Conservation (phyloP, 1,284 basidiomycete species). For the Puccinia coronata region DNA sequence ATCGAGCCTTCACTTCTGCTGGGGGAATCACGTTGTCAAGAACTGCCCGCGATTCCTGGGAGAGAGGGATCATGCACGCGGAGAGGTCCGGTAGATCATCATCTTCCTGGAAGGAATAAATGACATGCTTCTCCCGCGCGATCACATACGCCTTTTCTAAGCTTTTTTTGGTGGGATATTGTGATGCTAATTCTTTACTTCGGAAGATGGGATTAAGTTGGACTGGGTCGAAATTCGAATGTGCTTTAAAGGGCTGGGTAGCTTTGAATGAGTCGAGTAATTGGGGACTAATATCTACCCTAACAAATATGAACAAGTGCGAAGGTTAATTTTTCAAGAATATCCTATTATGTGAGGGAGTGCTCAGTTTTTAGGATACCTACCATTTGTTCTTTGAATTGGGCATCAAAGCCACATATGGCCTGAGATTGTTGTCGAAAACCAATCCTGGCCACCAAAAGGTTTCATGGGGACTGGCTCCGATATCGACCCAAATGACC, state of each 20-base stretch:
- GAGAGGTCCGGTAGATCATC: constrained; percentile 33
- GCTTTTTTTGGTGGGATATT: constrained; percentile 24
- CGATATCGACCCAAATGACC: constrained; percentile 44
- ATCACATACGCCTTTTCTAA: constrained; percentile 19
- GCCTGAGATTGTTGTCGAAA: background rate
- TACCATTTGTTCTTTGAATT: background rate
- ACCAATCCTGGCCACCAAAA: constrained; percentile 46
- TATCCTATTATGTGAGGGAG: background rate
- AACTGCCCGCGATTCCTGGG: constrained; percentile 18
- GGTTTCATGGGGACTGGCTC: background rate
- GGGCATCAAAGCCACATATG: constrained; percentile 11
- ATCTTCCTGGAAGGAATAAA: constrained; percentile 17
- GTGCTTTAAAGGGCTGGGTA: constrained; percentile 2
- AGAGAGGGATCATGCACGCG: constrained; percentile 34
- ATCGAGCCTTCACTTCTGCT: background rate
- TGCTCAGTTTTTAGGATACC: background rate
- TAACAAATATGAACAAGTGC: background rate
- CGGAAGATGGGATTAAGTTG: constrained; percentile 32
- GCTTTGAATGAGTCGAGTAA: constrained; percentile 23
- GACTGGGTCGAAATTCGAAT: constrained; percentile 30
- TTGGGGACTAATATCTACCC: background rate
- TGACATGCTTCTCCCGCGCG: constrained; percentile 14
- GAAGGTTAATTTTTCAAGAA: background rate
- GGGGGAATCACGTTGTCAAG: background rate
- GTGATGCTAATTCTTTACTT: background rate